Evolutionary conservation across 306 rosid genomes (phyloP), one percentile per base, ranked within the genome.

Genomic region (Pyrus bretschneideri): DNA sequence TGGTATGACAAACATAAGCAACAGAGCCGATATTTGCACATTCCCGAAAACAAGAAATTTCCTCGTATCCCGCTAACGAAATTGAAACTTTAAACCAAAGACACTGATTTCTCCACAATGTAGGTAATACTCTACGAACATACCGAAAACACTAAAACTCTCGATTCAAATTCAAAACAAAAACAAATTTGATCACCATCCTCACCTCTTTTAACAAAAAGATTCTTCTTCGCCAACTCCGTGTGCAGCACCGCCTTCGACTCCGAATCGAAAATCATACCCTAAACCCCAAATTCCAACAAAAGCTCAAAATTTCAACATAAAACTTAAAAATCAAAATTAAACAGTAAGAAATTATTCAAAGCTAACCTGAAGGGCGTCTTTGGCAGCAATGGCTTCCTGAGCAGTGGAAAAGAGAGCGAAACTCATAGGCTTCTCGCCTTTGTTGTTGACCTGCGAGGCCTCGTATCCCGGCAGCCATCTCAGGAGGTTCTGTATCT

Each of bases 181-280:
- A 6, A 74, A 61, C 60, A 74, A 61, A 44, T 8, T 67, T 67
- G 29, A 69, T 59, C 52, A 2, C 13, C 17, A 49, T 35, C 72
- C 72, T 72, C 70, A 90, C 95, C 95, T 89, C 99, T 80, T 78
- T 96, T 96, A 27, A 96, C 89, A 65, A 93, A 96, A 3, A 96
- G 97, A 80, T 96, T 96, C 75, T 96, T 96, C 96, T 96, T 96
- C 14, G 99, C 99, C 99, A 92, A 93, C 88, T 96, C 99, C 0
- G 97, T 96, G 80, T 96, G 99, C 85, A 96, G 85, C 25, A 96
- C 93, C 1, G 98, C 90, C 82, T 96, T 92, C 6, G 96, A 68
- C 29, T 92, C 98, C 9, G 86, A 78, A 89, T 96, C 99, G 52
- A 96, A 96, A 72, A 93, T 90, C 99, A 92, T 86, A 23, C 91